Evolutionary conservation across 2,329 filamentous ascomycete genomes (phyloP).

Genomic region (Pseudopyricularia cyperi): DNA sequence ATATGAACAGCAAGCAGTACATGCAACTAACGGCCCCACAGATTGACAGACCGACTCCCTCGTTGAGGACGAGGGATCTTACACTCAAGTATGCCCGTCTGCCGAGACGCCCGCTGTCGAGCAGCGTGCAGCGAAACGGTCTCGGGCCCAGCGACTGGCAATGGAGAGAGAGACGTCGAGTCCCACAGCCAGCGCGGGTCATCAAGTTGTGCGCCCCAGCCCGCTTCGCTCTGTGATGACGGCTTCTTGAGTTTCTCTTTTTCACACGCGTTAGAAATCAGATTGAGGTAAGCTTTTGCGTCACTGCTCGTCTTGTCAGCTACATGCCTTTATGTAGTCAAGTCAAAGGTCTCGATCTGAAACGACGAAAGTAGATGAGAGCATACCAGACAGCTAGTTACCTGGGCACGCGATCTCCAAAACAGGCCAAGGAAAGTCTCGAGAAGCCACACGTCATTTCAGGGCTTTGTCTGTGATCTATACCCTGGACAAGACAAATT

Average conservation of each 20-base stretch:
- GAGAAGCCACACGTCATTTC: background rate
- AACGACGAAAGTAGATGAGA: background rate
- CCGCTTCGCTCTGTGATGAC: slow-evolving; percentile 57
- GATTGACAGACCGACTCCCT: slow-evolving; percentile 88
- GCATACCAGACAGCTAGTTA: background rate
- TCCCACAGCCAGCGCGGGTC: slow-evolving; percentile 27
- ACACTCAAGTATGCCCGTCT: slow-evolving; percentile 41
- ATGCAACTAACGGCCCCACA: slow-evolving; percentile 14
- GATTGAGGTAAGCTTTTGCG: slow-evolving; percentile 10
- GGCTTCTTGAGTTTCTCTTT: slow-evolving; percentile 35
- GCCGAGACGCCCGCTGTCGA: background rate
- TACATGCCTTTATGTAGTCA: background rate
- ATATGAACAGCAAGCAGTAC: background rate
- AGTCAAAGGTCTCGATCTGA: background rate
- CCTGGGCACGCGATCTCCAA: background rate
- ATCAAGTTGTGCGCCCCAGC: slow-evolving; percentile 48
- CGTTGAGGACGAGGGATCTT: slow-evolving; percentile 69
- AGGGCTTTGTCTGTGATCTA: background rate
- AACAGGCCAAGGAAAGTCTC: background rate
- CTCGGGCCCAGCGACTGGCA: slow-evolving; percentile 29
- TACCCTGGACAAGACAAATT: background rate
- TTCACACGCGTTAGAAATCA: slow-evolving; percentile 5
- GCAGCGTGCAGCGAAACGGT: slow-evolving; percentile 12
- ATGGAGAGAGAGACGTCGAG: slow-evolving; percentile 30
- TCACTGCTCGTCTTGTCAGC: background rate